Evolutionary conservation across 257 asterid species (phyloP).

Genomic region (Penstemon newberryi): DNA sequence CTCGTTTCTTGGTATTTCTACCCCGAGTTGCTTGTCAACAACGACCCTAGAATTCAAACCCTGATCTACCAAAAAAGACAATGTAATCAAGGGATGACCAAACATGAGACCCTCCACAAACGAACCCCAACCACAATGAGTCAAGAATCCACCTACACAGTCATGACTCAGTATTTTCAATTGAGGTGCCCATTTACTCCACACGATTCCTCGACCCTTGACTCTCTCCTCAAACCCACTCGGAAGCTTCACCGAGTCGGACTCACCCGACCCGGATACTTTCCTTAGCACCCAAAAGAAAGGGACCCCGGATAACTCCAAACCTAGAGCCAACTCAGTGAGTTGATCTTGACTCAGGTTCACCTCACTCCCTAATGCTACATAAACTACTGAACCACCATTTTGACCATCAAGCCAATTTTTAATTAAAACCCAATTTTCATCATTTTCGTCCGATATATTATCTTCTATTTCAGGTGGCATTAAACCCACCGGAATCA

Average conservation of each 20-base stretch:
- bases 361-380: conserved; percentile 47
- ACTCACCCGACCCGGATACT: too few species aligned
- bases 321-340: conserved; percentile 43
- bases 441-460: background rate
- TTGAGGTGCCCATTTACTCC: conserved; percentile 53
- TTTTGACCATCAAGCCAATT: conserved; percentile 36
- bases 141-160: conserved; percentile 47
- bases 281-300: conserved; percentile 40
- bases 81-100: conserved; percentile 33
- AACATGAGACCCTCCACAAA: conserved; percentile 36
- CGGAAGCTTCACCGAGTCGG: conserved; percentile 23
- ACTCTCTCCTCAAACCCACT: conserved; percentile 41
- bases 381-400: conserved; percentile 33
- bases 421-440: conserved; percentile 31
- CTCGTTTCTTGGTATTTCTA: conserved; percentile 32
- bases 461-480: conserved; percentile 28
- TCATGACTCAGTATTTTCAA: conserved; percentile 44
- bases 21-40: conserved; percentile 22
- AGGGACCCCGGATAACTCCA: conserved; percentile 38
- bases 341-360: conserved; percentile 28
- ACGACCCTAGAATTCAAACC: conserved; percentile 34
- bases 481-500: conserved; percentile 40
- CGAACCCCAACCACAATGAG: conserved; percentile 57
- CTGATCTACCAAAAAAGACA: conserved; percentile 42
- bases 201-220: conserved; percentile 39